These are phyloP conservation scores for Scytalidium lignicola DNA, from an alignment of 2,329 filamentous ascomycete species.

Conservation along the genomic window DNA sequence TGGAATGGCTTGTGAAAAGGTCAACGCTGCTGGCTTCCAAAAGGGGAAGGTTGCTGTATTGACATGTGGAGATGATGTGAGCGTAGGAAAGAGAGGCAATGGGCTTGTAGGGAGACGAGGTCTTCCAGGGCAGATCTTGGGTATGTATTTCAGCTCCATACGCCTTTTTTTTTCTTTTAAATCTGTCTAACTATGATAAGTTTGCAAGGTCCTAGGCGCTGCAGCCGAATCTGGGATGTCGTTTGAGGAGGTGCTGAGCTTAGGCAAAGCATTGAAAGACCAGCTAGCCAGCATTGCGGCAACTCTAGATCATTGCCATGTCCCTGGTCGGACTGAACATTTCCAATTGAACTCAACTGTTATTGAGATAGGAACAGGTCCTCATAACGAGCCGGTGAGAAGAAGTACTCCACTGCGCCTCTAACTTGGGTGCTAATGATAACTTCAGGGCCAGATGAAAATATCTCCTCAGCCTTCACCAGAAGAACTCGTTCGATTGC, in stretches of 20 bases:
- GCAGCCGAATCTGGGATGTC: conserved; percentile 16
- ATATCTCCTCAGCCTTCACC: conserved; percentile 44
- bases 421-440: background rate
- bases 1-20: conserved; percentile 43
- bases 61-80: conserved; percentile 61
- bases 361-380: conserved; percentile 60
- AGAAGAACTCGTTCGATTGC: conserved; percentile 40
- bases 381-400: conserved; percentile 58
- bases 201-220: conserved; percentile 28
- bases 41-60: conserved; percentile 38
- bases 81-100: conserved; percentile 51
- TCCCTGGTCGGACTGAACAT: conserved; percentile 45
- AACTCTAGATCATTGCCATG: conserved; percentile 47
- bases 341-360: conserved; percentile 42
- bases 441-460: background rate
- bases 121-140: too few species aligned
- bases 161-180: background rate
- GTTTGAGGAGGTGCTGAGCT: conserved; percentile 19
- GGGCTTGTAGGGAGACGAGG: conserved; percentile 35
- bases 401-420: conserved; percentile 16
- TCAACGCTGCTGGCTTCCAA: conserved; percentile 42
- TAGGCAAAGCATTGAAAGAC: conserved; percentile 23
- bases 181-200: conserved; percentile 23
- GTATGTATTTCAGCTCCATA: too few species aligned
- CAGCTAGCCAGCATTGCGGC: conserved; percentile 43